phyloP scores from a whole-genome alignment of 169 alveolate species.

The Babesia sp. region DNA sequence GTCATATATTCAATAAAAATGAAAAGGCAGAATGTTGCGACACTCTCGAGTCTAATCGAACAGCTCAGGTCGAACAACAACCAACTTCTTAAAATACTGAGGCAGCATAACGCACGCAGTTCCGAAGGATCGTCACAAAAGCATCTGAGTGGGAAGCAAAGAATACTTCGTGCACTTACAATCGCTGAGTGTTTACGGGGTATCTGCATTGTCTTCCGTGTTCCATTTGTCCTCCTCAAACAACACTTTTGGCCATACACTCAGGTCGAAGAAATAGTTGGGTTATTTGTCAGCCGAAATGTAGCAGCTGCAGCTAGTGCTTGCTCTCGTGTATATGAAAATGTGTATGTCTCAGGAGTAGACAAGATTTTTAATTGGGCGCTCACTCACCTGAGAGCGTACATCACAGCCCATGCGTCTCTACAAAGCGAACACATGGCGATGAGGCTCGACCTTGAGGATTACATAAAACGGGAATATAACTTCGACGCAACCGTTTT shows the following conservation, averaged over 20 bases:
- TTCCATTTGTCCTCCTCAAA: conserved; percentile 44
- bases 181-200: conserved; percentile 7
- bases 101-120: background rate
- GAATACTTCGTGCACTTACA: conserved; percentile 9
- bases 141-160: background rate
- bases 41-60: background rate
- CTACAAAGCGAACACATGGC: background rate
- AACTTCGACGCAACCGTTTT: background rate
- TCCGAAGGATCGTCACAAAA: background rate
- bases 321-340: background rate
- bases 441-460: background rate
- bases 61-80: background rate
- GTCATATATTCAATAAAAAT: no score
- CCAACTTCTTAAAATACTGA: background rate
- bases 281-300: background rate
- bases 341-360: background rate
- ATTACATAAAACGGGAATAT: background rate
- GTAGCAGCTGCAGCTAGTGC: background rate
- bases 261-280: background rate
- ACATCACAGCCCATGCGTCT: background rate
- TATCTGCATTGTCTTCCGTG: conserved; percentile 16
- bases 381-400: background rate
- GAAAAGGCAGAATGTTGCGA: background rate
- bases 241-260: conserved; percentile 12
- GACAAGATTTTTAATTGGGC: background rate